Evolutionary conservation across 371 early-diverging fungal species (phyloP), one percentile per base, ranked within the genome.

Genomic region (Rhizomucor pusillus): DNA sequence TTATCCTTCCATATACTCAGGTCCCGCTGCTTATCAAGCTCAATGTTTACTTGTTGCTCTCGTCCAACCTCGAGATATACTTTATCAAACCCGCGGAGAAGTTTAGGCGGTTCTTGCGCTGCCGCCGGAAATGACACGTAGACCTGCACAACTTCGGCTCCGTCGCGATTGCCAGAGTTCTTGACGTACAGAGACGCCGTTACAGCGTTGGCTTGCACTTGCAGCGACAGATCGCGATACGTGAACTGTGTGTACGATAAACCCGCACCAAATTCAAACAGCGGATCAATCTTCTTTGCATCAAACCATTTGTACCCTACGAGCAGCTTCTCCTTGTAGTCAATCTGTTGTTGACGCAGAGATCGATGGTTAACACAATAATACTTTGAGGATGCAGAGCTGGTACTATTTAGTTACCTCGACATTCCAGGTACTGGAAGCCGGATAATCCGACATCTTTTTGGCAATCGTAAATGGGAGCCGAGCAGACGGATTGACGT

Each of bases 131-230:
- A 81, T 2, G 65, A 64, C 22, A 85, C 50, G 47, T 85, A 82
- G 13, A 76, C 59, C 58, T 85, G 85, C 37, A 66, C 71, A 16
- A 88, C 70, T 54, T 85, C 85, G 51, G 79, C 71, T 41, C 88
- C 88, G 56, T 56, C 73, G 24, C 56, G 44, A 5, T 37, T 46
- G 16, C 88, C 85, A 19, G 57, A 67, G 60, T 87, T 87, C 1
- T 36, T 48, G 24, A 87, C 52, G 1, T 37, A 47, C 7, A 81
- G 61, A 5, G 72, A 46, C 19, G 67, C 66, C 22, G 44, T 54
- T 20, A 65, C 59, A 14, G 22, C 16, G 1, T 40, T 37, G 20
- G 20, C 54, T 34, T 58, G 43, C n/a, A 16, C 23, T 6, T 43
- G 24, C 33, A 55, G 43, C 14, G 52, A 40, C 24, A 57, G 25